Evolutionary conservation across 2,329 filamentous ascomycete genomes (phyloP).

Genomic region (Endocalyx cinctus): DNA sequence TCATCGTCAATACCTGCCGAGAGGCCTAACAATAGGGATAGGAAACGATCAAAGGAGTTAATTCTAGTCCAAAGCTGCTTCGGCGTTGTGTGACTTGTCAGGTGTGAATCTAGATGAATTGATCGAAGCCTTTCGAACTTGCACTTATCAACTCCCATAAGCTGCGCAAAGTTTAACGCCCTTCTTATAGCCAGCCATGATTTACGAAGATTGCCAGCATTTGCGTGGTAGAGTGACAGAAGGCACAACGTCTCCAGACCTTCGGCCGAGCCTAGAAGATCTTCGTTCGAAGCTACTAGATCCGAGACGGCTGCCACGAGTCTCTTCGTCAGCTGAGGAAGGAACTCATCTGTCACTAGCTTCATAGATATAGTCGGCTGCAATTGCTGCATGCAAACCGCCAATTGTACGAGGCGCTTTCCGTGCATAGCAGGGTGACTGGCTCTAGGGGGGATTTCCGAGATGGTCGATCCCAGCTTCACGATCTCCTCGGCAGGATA

Average conservation of each 20-base stretch:
- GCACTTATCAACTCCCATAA: constrained; percentile 43
- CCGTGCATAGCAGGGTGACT: constrained; percentile 46
- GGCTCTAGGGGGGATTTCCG: constrained; percentile 25
- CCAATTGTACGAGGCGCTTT: constrained; percentile 41
- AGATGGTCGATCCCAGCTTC: constrained; percentile 18
- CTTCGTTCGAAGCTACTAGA: constrained; percentile 46
- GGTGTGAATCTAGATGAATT: constrained; percentile 32
- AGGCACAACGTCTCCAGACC: constrained; percentile 49
- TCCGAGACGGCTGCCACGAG: constrained; percentile 29
- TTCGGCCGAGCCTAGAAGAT: constrained; percentile 46
- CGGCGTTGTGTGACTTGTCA: constrained; percentile 22
- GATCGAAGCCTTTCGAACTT: constrained; percentile 30
- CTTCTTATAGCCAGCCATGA: constrained; percentile 49
- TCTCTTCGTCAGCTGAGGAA: constrained; percentile 24
- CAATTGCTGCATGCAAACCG: constrained; percentile 37
- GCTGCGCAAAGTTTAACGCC: constrained; percentile 45
- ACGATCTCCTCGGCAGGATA: constrained; percentile 21
- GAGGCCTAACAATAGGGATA: constrained; percentile 48
- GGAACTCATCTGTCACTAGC: constrained; percentile 20
- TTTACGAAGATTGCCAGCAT: constrained; percentile 49
- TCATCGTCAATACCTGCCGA: constrained; percentile 38
- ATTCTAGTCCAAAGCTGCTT: constrained; percentile 44
- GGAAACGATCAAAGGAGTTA: constrained; percentile 43
- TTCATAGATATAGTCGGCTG: constrained; percentile 26
- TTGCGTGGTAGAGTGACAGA: constrained; percentile 44